Evolutionary conservation across 495 filamentous ascomycete species (phyloP).

Genomic region (Penicillium manginii): DNA sequence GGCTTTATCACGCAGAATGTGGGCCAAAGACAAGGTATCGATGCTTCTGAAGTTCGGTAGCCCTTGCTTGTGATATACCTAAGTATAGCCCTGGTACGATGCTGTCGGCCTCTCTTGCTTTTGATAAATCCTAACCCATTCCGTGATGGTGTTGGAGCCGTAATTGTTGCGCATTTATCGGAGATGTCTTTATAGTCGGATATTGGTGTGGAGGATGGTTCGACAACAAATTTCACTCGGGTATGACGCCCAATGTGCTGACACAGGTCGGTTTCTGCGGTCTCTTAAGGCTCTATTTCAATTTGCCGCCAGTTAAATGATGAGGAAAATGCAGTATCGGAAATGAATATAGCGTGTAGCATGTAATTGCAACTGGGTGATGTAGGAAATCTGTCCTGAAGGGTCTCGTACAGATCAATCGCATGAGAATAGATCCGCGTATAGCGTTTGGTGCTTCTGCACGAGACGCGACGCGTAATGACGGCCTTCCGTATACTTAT

Average conservation of each 20-base stretch:
- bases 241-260: too few relatives aligned
- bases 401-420: background rate
- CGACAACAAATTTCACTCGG: too few relatives aligned
- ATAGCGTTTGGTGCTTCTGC: background rate
- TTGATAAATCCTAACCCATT: background rate
- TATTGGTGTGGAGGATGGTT: background rate
- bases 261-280: too few relatives aligned
- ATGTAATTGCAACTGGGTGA: background rate
- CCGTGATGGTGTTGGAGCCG: too few relatives aligned
- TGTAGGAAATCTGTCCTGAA: background rate
- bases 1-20: background rate
- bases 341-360: background rate
- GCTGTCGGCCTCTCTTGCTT: background rate
- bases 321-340: background rate
- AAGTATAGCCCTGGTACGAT: background rate
- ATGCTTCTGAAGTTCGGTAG: background rate
- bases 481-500: too few relatives aligned
- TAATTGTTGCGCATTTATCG: too few relatives aligned
- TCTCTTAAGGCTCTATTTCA: background rate
- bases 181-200: too few relatives aligned
- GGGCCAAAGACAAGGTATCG: background rate
- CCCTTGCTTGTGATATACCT: background rate
- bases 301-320: background rate
- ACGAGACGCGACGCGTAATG: background rate
- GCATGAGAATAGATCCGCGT: background rate